Base-by-base conservation (phyloP, 1,284 basidiomycete genomes). In the Cerrena zonata region DNA sequence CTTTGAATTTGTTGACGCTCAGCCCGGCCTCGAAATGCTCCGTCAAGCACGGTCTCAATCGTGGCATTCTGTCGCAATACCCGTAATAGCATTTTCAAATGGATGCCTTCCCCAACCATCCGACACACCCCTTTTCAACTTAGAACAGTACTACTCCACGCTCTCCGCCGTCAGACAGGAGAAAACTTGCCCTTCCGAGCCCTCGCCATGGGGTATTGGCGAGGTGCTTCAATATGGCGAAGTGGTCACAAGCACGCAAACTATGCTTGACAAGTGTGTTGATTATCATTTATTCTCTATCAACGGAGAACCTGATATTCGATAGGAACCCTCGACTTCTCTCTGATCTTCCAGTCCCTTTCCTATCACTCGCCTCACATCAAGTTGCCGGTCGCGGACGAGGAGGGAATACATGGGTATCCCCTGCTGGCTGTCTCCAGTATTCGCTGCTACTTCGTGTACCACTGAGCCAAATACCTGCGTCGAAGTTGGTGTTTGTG, bases 241-340 rank as follows among this genome's bases (percentile, higher is more conserved):
- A 68, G 84, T 85, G 0, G 88, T 98, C 4, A 93, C 92, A 0
- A 94, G 91, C 58, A 99, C 95, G 0, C 95, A 99, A 68, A 95
- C 93, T 0, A 81, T 98, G 80, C 76, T 98, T 1, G 93, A 97
- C 63, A 89, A 85, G 93, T 91, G 55, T 69, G 86, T 72, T 5
- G 15, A 7, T 7, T 7, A 7, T 19, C 23, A 30, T 3, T 18
- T 22, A 22, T 45, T 10, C 22, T 7, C 3, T 27, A 27, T 45
- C 24, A 10, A 23, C 5, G 7, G 7, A 45, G 4, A 27, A 26
- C 3, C 44, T 27, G 12, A 45, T 21, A 15, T 42, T 39, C 27
- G 48, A 19, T 36, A 95, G 93, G 61, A 98, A 98, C 64, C 83
- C 83, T 1, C 74, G 73, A 11, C 70, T 97, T 3, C 77, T 95